Evolutionary conservation across 805 yeast species (phyloP), one percentile per base, ranked within the genome.

Genomic region (Hanseniaspora opuntiae): DNA sequence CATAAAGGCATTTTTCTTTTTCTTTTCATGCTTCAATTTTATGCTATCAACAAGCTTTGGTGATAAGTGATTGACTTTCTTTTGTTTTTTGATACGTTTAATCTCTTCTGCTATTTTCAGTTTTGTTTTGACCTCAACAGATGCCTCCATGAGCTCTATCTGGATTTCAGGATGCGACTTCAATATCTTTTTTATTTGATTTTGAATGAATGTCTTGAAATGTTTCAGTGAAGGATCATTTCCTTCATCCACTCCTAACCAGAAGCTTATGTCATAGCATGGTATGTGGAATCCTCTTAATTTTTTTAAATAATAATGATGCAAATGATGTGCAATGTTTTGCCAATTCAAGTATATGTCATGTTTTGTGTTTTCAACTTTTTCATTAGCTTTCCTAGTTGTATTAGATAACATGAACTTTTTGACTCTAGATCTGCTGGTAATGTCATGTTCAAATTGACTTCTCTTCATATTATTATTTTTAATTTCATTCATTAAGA

Each of bases 291-390:
- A 28, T 6, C 53, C 47, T 28, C 38, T 50, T 10, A 35, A 24
- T 11, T 16, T 33, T 19, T 32, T 50, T 4, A 50, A 25, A 42
- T 41, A 50, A 19, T 50, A 25, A 17, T 50, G 35, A 5, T 41
- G 28, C 33, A 50, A 42, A 17, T 50, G 53, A 36, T 50, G 47
- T 7, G 53, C 53, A 9, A 50, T 42, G 14, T 50, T 50, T 14
- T 50, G 45, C 53, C 53, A 50, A 19, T 50, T 42, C 39, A 50
- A 28, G 24, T 50, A 50, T 10, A 35, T 40, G 19, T 50, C 53
- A 35, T 30, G 42, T 36, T 32, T 50, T 9, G 53, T 50, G 32
- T 50, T 28, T 32, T 35, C 19, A 28, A 22, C 14, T 17, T 50
- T 11, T 6, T 22, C 42, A 42, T 50, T 50, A 3, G 25, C 8